A percentile compares a stretch with the other conserved stretches of the same genome.
Conservation (phyloP, 805 yeast species). For the Saccharomycopsis fodiens region DNA sequence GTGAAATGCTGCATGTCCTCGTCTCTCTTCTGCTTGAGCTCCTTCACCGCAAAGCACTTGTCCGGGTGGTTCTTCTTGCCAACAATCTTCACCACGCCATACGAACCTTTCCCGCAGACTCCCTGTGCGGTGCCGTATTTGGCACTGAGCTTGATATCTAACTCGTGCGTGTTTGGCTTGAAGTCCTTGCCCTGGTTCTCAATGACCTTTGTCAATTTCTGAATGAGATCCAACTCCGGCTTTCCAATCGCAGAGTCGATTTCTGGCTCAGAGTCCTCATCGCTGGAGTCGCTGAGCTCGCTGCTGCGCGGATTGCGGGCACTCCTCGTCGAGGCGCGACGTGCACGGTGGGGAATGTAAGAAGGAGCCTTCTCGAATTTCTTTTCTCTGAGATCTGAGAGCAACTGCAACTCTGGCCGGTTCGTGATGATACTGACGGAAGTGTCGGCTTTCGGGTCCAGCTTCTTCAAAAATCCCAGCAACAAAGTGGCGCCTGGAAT, state of each 20-base stretch:
- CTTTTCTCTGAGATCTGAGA: constrained; percentile 11
- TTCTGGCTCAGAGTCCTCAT: constrained; percentile 33
- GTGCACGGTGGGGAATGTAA: background rate
- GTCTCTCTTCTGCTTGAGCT: constrained; percentile 52
- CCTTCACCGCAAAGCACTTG: constrained; percentile 65
- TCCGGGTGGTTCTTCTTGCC: constrained; percentile 36
- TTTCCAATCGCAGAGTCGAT: constrained; percentile 40
- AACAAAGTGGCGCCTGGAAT: constrained; percentile 19
- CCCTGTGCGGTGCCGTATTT: constrained; percentile 48
- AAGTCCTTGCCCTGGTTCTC: constrained; percentile 27
- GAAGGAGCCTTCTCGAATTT: constrained; percentile 3
- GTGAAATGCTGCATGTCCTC: constrained; percentile 53
- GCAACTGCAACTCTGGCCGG: constrained; percentile 6
- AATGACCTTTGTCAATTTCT: constrained; percentile 39
- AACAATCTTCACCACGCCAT: constrained; percentile 81
- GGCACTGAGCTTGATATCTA: constrained; percentile 27
- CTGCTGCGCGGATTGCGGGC: background rate
- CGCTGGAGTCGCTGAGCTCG: constrained; percentile 23
- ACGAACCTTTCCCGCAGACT: constrained; percentile 74
- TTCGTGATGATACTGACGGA: constrained; percentile 14
- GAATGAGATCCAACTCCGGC: constrained; percentile 40
- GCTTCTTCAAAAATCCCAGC: constrained; percentile 9
- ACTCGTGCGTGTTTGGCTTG: constrained; percentile 24
- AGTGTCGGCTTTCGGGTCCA: background rate
- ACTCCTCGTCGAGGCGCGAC: background rate